phyloP scores from a whole-genome alignment of 768 basidiomycete genomes.

The Tricholoma saponaceum region DNA sequence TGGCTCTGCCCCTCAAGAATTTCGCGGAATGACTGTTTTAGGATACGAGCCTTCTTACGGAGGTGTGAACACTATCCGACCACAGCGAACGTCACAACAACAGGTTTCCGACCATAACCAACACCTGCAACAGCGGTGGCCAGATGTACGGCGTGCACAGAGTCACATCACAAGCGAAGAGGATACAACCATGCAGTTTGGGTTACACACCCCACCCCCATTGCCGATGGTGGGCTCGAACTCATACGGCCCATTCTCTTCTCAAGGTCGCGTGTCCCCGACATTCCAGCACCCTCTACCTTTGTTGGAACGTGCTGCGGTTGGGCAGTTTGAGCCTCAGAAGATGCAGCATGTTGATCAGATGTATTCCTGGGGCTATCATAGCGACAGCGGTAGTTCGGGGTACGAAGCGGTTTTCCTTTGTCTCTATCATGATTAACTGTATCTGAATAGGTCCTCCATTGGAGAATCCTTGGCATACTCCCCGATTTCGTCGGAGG shows the following conservation, averaged over 20 bases:
- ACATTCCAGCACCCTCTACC: constrained; percentile 5
- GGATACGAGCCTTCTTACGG: neutral
- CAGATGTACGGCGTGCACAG: constrained; percentile 20
- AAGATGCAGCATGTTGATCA: neutral
- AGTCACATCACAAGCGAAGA: constrained; percentile 18
- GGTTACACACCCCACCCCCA: constrained; percentile 4
- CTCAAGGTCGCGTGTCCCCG: constrained; percentile 8
- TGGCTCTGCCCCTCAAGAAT: constrained; percentile 4
- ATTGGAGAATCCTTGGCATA: constrained; percentile 13
- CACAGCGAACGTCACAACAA: constrained; percentile 2
- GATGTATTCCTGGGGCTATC: constrained; percentile 17
- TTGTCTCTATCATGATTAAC: neutral
- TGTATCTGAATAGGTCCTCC: constrained; percentile 11
- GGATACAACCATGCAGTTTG: neutral
- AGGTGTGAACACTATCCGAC: neutral
- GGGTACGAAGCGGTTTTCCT: constrained; percentile 12
- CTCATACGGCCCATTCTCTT: constrained; percentile 10
- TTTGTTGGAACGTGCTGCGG: neutral
- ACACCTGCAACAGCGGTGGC: constrained; percentile 9
- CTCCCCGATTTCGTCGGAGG: constrained; percentile 20
- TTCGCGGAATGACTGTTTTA: neutral
- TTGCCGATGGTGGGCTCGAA: constrained; percentile 2
- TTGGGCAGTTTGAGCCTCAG: constrained; percentile 6
- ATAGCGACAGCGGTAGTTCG: constrained; percentile 19
- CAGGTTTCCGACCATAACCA: constrained; percentile 2